Evolutionary conservation across 176 grass and related monocot genomes (phyloP), one percentile per base, ranked within the genome.

Genomic region (Poa annua): DNA sequence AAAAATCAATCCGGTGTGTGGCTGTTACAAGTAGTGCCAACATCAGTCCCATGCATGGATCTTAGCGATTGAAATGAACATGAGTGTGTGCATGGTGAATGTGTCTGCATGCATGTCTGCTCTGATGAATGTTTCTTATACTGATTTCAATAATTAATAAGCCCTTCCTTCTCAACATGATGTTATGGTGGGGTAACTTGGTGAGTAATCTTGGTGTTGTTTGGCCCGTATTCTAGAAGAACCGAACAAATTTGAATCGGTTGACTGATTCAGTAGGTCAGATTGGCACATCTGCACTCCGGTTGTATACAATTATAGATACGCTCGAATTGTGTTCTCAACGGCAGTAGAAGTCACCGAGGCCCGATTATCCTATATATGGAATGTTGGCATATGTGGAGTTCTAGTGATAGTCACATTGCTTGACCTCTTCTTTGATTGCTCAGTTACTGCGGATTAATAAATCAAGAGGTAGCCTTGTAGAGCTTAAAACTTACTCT

Each of bases 201-300:
- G 15, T 20, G 19, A 59, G 71, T 49, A 53, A 76, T 25, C 12
- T 17, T 17, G 56, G 36, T 14, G 3, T 64, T 7, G 60, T 64
- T 64, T 64, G 29, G 12, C 29, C 47, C 2, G 2, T 26, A 8
- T n/a, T 33, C 44, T 17, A 33, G 29, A 74, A 8, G 16, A 17
- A 20, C 0, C 8, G 13, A 17, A 15, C 9, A 42, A 0, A 36
- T 71, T 54, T 56, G 54, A 78, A 42, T 64, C 16, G 22, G 2
- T 50, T 52, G 77, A 61, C 77, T 59, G 70, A 13, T 89, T 89
- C 82, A 22, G 44, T 41, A 21, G 49, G 12, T 88, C 4, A 20
- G 48, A 24, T 26, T 66, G 12, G 48, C 69, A 72, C 26, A 49
- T 26, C 6, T 57, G 39, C 77, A 35, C 8, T 38, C 20, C 0